Base-by-base conservation (phyloP, 2,329 filamentous ascomycete genomes). In the Arthrobotrys iridis region DNA sequence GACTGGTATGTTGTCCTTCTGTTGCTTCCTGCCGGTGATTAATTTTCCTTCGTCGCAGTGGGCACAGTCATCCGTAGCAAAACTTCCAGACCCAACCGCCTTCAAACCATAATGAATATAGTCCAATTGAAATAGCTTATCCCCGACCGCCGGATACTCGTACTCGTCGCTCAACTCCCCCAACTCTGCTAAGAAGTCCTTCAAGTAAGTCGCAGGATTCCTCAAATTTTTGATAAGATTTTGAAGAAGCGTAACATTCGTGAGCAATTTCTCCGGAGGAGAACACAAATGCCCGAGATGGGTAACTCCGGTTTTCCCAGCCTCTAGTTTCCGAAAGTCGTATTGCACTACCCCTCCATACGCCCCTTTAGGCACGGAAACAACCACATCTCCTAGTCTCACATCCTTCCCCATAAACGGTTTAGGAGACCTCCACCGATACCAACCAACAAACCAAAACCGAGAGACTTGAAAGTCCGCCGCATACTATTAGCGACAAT, bases 321-420 rank as follows among this genome's bases (percentile, higher is more conserved):
- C 28, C 28, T 33, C 28, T 4, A 10, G 10, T 35, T 63, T 63
- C 2, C 41, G 24, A 18, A 35, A 37, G 30, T 63, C 59, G 26
- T 35, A 63, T 18, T 63, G 59, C 26, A 63, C 59, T 11, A 63
- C 59, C 6, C 59, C 59, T 6, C 41, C 59, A 1, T 30, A 18
- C 13, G 58, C 46, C 5, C 43, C 59, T 2, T 28, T 48, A 10
- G 59, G 59, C 20, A 15, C 33, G 15, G 40, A 48, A 24, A 63
- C 59, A 15, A 63, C 59, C 10, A 63, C n/a, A 37, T 63, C 59
- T 1, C 59, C 80, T 1, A 81, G 76, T 1, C 79, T 77, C 8
- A 81, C 77, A 66, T 80, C 79, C 8, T 55, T 11, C 7, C 22
- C 13, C 15, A 15, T 10, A 4, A 33, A 5, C 4, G 28, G 8